Percentiles rank a stretch among this genome's conserved stretches.
Conservation (phyloP, 352 stramenopile genomes). For the Pythium utonaiense region DNA sequence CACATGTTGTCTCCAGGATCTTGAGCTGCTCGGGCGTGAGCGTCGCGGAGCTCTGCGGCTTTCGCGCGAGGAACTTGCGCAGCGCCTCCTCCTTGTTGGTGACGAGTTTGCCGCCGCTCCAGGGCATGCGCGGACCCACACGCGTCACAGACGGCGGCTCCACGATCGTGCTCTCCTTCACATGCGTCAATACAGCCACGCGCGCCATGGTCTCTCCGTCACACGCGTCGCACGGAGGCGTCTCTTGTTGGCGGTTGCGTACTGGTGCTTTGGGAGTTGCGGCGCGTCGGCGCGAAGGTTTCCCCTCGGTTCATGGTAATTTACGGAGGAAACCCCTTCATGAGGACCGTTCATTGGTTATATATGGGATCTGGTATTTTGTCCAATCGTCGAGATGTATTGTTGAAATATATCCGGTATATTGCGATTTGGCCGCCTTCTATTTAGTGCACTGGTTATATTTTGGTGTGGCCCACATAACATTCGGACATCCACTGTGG, state of each 20-base stretch:
- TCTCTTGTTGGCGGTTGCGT: not conserved
- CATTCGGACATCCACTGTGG: not conserved
- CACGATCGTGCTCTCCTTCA: conserved; percentile 50
- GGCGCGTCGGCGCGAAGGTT: not conserved
- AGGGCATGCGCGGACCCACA: conserved; percentile 47
- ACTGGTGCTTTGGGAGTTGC: not conserved
- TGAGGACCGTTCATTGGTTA: not conserved
- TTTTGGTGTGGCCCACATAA: conserved; percentile 10
- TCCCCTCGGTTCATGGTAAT: not conserved
- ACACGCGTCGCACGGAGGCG: not conserved
- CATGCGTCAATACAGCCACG: conserved; percentile 62
- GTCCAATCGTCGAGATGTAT: not conserved
- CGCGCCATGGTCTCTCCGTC: conserved; percentile 17
- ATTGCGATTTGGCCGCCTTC: not conserved
- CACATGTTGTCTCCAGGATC: conserved; percentile 43
- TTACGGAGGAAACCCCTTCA: not conserved
- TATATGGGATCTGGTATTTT: not conserved
- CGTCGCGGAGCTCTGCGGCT: conserved; percentile 42
- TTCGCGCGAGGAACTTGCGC: conserved; percentile 83
- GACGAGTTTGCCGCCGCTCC: conserved; percentile 75
- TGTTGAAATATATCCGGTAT: not conserved
- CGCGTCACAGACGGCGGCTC: conserved; percentile 18
- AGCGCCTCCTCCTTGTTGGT: conserved; percentile 86
- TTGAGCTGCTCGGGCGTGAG: conserved; percentile 47
- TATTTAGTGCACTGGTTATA: not conserved